These are phyloP conservation scores for Phytophthora sansomeana DNA, from an alignment of 352 stramenopile genomes.

Conservation along the genomic window DNA sequence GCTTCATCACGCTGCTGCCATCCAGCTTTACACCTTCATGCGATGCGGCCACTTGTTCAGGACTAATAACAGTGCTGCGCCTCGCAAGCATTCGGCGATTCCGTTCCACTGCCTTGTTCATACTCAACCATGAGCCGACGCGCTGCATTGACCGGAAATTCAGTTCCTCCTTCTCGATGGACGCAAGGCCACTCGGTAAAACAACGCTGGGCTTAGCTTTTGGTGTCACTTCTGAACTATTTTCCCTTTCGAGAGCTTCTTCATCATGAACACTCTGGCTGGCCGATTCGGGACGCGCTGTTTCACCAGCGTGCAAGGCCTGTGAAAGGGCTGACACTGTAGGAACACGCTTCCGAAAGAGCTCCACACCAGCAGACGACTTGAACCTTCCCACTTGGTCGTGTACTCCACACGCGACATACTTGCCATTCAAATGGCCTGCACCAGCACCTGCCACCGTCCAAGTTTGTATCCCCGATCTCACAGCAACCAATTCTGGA, in stretches of 20 bases:
- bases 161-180: slow-evolving; percentile 50
- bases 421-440: slow-evolving; percentile 67
- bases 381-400: slow-evolving; percentile 67
- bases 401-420: slow-evolving; percentile 66
- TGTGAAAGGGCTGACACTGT: slow-evolving; percentile 53
- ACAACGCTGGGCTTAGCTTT: slow-evolving; percentile 1
- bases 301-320: slow-evolving; percentile 38
- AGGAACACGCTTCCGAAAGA: slow-evolving; percentile 75
- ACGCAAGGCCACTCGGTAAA: slow-evolving; percentile 47
- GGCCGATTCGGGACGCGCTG: slow-evolving; percentile 3
- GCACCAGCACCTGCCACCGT: slow-evolving; percentile 59
- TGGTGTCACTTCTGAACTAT: neutral
- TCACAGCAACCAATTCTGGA: slow-evolving; percentile 39
- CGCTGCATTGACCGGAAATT: slow-evolving; percentile 72
- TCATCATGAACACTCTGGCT: slow-evolving; percentile 4
- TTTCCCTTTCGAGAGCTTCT: neutral
- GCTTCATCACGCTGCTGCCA: slow-evolving; percentile 52
- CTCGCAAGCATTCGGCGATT: slow-evolving; percentile 41
- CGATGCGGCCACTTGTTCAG: neutral
- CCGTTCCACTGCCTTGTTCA: slow-evolving; percentile 60
- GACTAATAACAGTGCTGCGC: neutral
- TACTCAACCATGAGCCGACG: slow-evolving; percentile 67
- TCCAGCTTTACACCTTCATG: slow-evolving; percentile 14
- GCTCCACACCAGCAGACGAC: slow-evolving; percentile 64
- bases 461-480: slow-evolving; percentile 74